Evolutionary conservation across 2,329 filamentous ascomycete genomes (phyloP), one percentile per base, ranked within the genome.

Genomic region (Colletotrichum euphorbiae): DNA sequence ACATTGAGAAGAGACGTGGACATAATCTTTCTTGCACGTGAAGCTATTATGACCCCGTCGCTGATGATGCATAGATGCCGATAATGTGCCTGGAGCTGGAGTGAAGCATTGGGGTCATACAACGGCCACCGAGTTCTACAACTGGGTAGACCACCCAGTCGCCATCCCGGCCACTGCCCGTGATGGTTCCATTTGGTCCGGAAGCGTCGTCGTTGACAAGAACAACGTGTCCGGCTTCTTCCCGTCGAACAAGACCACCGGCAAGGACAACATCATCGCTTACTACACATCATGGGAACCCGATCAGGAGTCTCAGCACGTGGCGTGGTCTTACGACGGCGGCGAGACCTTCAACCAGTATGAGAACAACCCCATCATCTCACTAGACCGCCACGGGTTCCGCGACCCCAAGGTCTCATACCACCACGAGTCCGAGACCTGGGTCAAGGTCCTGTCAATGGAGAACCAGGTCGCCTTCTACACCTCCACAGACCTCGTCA

Each of bases 211-310:
- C 0, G 78, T 89, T 21, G 89, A 91, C 73, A 76, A 76, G 11
- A 86, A 90, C 73, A 91, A 91, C 73, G 90, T 89, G 0, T 90
- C 87, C 13, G 89, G 89, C 1, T 89, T 91, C 79, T 91, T 91
- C 71, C 85, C 84, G 0, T 80, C 84, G 54, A 86, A 88, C 72
- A 74, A 80, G n/a, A 85, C 67, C n/a, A 45, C 88, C 64, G 87
- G 88, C 15, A 62, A 69, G 36, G 67, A 69, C 36, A 69, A 69
- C 4, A 86, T 91, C 5, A 85, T 91, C 2, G 89, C 89, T 19
- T 78, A 79, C 63, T 77, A 81, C 63, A 78, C 75, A 2, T 75
- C 74, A 17, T 78, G 79, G 33, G 74, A 74, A 3, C 75, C 77
- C 1, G 79, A 81, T 2, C 74, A 76, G 4, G 83, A 90, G 72